These are phyloP conservation scores for Breynia disticha DNA, from an alignment of 441 rosid genomes.

Conservation along the genomic window DNA sequence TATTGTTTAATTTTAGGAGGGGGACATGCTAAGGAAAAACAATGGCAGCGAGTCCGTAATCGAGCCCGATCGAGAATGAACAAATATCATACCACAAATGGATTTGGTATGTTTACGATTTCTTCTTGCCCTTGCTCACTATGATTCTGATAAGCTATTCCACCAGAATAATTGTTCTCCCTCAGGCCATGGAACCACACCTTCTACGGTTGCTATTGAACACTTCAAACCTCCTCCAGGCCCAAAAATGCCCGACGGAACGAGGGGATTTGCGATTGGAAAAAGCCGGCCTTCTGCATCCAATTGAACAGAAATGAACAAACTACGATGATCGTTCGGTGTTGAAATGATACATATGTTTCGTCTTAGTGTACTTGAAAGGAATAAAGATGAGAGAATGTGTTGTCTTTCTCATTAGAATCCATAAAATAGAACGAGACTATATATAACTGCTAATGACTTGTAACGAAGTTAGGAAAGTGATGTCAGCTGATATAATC, in stretches of 20 bases:
- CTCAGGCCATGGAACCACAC: slow-evolving; percentile 64
- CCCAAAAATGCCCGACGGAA: slow-evolving; percentile 97
- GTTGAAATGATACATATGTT: not conserved
- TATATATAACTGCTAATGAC: too few species aligned
- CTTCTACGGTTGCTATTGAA: slow-evolving; percentile 36
- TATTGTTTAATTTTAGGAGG: slow-evolving; percentile 28
- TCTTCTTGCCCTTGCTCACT: too few species aligned
- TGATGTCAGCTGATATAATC: too few species aligned
- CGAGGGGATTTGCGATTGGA: slow-evolving; percentile 88
- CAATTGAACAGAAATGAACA: slow-evolving; percentile 17
- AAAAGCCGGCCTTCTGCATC: slow-evolving; percentile 50
- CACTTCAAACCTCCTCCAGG: slow-evolving; percentile 79
- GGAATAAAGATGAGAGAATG: too few species aligned
- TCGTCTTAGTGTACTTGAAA: not conserved
- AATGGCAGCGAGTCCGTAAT: slow-evolving; percentile 41
- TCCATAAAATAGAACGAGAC: too few species aligned
- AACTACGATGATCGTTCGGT: not conserved
- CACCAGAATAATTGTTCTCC: not conserved
- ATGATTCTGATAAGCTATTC: too few species aligned
- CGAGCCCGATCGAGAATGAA: slow-evolving; percentile 46
- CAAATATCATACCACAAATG: slow-evolving; percentile 37
- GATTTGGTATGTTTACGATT: slow-evolving; percentile 21
- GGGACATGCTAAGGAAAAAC: slow-evolving; percentile 47
- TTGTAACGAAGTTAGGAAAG: too few species aligned
- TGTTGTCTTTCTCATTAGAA: too few species aligned